Base-by-base conservation (phyloP, 1,284 basidiomycete species). In the Lignosus rhinocerotis region DNA sequence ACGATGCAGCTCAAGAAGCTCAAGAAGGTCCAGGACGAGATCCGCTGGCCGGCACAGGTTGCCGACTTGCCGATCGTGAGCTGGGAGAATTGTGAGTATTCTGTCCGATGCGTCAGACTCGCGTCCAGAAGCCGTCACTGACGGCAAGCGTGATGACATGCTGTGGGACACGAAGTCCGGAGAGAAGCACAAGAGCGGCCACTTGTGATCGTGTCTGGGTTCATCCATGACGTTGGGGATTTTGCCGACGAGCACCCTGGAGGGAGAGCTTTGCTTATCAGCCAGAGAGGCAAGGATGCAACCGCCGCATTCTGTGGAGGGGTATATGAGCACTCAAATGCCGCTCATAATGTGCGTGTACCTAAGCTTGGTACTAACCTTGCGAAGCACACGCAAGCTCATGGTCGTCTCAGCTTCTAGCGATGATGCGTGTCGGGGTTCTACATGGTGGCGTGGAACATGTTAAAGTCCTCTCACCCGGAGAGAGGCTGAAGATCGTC, bases 281-380 rank as follows among this genome's bases (percentile, higher is more conserved):
- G 76, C 33, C 86, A 82, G 61, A 80, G 88, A 39, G 94, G 93
- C 30, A 88, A 86, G 68, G 93, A 96, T 67, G 87, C 90, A 66
- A 94, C 93, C 0, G 81, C 87, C 0, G 83, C 91, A 4, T 94
- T 94, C 76, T 92, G 89, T 70, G 93, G 93, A 10, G 92, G 92
- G 43, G 78, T 90, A 6, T 93, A 94, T 73, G 83, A 86, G 51
- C 92, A 94, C 70, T 90, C 89, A 19, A 91, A 92, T 72, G 92
- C 90, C 14, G 93, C 93, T 8, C 88, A 92, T 72, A 90, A 90
- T 66, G 87, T 88, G 70, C 56, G 86, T 74, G 19, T 2, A 39
- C 25, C 21, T 9, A 14, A 25, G 25, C 25, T 25, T 25, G 25
- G 25, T 25, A 25, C 25, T 25, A 25, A 25, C 25, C 25, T 25